A percentile compares a stretch with the other conserved stretches of the same genome.
These are phyloP conservation scores for Forsythia suspensa DNA, from an alignment of 257 asterid species.

Conservation along the genomic window DNA sequence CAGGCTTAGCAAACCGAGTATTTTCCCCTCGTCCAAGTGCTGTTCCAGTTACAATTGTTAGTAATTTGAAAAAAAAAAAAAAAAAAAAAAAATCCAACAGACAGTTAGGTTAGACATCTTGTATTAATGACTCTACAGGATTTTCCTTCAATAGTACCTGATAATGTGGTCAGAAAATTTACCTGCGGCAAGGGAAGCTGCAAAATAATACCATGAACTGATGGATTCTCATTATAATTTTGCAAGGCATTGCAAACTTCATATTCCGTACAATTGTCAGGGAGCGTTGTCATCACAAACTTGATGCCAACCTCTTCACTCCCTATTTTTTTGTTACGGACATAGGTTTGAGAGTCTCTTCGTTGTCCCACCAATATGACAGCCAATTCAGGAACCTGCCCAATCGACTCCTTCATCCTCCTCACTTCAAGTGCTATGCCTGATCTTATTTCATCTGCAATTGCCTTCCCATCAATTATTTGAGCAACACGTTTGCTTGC, in stretches of 20 bases:
- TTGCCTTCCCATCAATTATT: conserved; percentile 62
- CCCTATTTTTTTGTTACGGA: conserved; percentile 68
- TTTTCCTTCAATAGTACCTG: conserved; percentile 2
- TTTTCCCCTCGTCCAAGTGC: conserved; percentile 57
- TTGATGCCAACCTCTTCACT: conserved; percentile 86
- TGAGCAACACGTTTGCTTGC: conserved; percentile 41
- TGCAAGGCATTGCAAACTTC: conserved; percentile 59
- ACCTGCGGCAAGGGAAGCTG: conserved; percentile 98
- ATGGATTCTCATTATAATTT: conserved; percentile 61
- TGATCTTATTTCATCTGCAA: conserved; percentile 69
- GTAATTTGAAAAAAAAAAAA: not conserved
- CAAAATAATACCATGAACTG: conserved; percentile 77
- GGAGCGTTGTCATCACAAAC: conserved; percentile 49
- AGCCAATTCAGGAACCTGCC: conserved; percentile 79
- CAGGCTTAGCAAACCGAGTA: conserved; percentile 48
- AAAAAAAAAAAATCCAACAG: not conserved
- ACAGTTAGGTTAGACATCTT: not conserved
- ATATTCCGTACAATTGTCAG: conserved; percentile 61
- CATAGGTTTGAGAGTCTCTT: conserved; percentile 73
- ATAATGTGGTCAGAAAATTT: conserved; percentile 22
- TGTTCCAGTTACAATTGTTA: conserved; percentile 39
- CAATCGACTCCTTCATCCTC: conserved; percentile 58
- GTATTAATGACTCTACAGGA: not conserved
- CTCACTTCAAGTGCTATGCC: conserved; percentile 66
- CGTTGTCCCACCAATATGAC: conserved; percentile 83